Evolutionary conservation across 2,329 filamentous ascomycete species (phyloP).

Genomic region (Cordyceps farinosa): DNA sequence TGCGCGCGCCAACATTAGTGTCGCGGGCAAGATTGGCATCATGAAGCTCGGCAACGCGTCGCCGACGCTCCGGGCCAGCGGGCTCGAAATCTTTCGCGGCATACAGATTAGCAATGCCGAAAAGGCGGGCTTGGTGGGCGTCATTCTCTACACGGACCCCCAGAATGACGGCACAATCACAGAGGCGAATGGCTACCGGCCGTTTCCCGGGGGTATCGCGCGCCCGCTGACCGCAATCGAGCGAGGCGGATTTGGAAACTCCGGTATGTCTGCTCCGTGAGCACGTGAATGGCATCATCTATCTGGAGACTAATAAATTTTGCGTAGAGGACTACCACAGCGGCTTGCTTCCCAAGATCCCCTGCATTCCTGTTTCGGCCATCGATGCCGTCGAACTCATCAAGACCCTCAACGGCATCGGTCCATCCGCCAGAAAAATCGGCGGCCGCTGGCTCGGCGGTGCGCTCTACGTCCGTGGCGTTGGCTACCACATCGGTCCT

Average conservation of each 20-base stretch:
- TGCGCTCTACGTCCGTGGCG: conserved; percentile 34
- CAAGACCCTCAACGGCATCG: conserved; percentile 73
- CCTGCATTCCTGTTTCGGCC: conserved; percentile 79
- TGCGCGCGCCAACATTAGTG: not conserved
- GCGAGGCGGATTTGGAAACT: conserved; percentile 64
- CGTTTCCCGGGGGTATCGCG: conserved; percentile 52
- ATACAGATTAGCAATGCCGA: conserved; percentile 81
- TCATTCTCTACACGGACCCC: conserved; percentile 77
- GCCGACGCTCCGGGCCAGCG: conserved; percentile 58
- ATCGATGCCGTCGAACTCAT: conserved; percentile 71
- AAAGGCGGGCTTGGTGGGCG: conserved; percentile 78
- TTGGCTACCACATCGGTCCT: conserved; percentile 41
- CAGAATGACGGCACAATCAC: conserved; percentile 78
- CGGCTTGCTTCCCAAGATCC: conserved; percentile 66
- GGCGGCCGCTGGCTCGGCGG: conserved; percentile 57
- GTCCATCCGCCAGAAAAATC: conserved; percentile 64
- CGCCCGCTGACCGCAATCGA: conserved; percentile 25
- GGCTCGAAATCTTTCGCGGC: conserved; percentile 60
- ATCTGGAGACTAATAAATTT: not conserved
- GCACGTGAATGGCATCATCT: conserved; percentile 60
- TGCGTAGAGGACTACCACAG: conserved; percentile 28
- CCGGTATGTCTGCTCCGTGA: conserved; percentile 74
- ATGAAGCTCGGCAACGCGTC: conserved; percentile 60
- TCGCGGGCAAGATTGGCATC: conserved; percentile 31
- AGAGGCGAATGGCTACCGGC: conserved; percentile 66